Conservation (phyloP, 768 basidiomycete species). For the Xerocomellus chrysenteron region DNA sequence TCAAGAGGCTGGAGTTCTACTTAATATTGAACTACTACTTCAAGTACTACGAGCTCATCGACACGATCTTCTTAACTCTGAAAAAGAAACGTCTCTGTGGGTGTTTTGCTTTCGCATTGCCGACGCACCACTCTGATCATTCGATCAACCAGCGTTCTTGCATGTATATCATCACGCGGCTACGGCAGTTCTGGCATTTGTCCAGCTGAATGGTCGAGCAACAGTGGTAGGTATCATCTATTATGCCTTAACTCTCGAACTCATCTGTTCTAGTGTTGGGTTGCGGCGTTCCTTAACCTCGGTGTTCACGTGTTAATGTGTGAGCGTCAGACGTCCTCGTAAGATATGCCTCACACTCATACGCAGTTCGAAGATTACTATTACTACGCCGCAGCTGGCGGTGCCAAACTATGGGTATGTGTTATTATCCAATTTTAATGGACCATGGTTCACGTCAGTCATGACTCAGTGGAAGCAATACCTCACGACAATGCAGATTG, state of each 20-base stretch:
- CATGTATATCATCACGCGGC: conserved; percentile 99
- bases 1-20: conserved; percentile 84
- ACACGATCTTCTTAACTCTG: conserved; percentile 91
- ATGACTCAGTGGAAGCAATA: conserved; percentile 23
- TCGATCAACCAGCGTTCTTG: conserved; percentile 65
- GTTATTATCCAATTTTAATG: neutral
- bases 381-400: conserved; percentile 91
- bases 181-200: conserved; percentile 88
- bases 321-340: conserved; percentile 39
- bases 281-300: conserved; percentile 85
- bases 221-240: conserved; percentile 65
- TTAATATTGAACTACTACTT: conserved; percentile 98
- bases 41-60: conserved; percentile 92
- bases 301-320: conserved; percentile 96
- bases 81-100: conserved; percentile 96
- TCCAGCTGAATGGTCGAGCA: conserved; percentile 87
- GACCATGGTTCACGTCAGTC: neutral
- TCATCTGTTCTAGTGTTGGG: conserved; percentile 69
- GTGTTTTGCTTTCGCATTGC: conserved; percentile 25
- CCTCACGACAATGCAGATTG: conserved; percentile 24
- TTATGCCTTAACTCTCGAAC: neutral
- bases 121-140: conserved; percentile 1
- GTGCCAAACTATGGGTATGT: conserved; percentile 21
- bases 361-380: conserved; percentile 73
- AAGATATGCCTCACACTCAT: neutral